Conservation (phyloP, 495 filamentous ascomycete species). For the Penicillium malachiteum region DNA sequence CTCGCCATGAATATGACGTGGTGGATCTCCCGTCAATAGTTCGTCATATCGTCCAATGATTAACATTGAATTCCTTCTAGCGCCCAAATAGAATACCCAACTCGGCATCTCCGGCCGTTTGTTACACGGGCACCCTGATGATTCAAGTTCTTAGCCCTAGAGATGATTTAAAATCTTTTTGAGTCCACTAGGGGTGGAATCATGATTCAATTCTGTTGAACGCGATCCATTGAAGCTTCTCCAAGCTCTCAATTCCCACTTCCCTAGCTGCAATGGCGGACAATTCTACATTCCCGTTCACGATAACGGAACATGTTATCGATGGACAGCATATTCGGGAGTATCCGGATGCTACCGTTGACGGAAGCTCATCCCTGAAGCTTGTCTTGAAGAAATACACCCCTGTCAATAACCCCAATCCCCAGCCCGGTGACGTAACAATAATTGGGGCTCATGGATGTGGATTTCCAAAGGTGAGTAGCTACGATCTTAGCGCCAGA, state of each 20-base stretch:
- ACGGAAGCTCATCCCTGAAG: conserved; percentile 60
- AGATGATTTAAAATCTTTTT: neutral
- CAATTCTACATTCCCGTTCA: conserved; percentile 37
- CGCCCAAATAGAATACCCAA: neutral
- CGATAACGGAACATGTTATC: conserved; percentile 60
- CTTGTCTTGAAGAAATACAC: conserved; percentile 83
- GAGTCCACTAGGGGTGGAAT: neutral
- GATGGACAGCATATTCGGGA: conserved; percentile 70
- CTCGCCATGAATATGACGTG: neutral
- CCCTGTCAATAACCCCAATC: conserved; percentile 61
- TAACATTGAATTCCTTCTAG: neutral
- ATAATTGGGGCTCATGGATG: conserved; percentile 84
- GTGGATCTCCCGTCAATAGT: neutral
- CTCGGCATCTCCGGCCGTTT: neutral
- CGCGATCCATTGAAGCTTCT: neutral
- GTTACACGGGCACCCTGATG: too few species aligned
- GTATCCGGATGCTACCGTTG: conserved; percentile 62
- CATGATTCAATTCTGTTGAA: neutral
- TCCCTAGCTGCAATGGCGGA: neutral
- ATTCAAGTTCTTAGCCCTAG: neutral
- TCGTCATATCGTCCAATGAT: neutral
- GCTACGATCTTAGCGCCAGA: neutral
- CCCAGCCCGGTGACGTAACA: conserved; percentile 71
- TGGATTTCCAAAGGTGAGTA: conserved; percentile 75
- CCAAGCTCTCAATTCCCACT: neutral